A percentile compares a stretch with the other conserved stretches of the same genome.
Conservation (phyloP, 176 grass and related monocot genomes). For the Lolium perenne region DNA sequence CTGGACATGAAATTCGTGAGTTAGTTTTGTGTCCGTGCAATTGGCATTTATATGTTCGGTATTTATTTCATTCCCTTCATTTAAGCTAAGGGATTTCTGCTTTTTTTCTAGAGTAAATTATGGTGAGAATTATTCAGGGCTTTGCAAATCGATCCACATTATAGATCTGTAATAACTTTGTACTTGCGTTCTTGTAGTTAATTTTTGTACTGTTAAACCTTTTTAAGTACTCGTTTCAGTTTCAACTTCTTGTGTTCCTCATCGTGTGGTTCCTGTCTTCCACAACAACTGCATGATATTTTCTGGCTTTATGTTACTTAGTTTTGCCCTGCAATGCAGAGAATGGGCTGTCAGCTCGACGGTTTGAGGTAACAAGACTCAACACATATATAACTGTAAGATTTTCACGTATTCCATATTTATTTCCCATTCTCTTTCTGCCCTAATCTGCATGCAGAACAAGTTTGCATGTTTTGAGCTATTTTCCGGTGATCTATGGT, state of each 20-base stretch:
- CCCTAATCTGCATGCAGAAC: background rate
- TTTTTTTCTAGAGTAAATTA: background rate
- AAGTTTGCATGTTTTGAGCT: background rate
- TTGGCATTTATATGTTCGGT: background rate
- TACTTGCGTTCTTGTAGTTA: background rate
- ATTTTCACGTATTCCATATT: background rate
- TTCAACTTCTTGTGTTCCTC: background rate
- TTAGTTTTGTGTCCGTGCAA: constrained; percentile 27
- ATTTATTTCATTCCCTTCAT: background rate
- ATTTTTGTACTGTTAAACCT: background rate
- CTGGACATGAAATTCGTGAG: constrained; percentile 87
- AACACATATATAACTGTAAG: constrained; percentile 90
- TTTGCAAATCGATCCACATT: background rate
- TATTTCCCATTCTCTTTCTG: background rate
- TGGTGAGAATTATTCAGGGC: background rate
- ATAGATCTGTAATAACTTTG: background rate
- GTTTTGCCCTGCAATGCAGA: constrained; percentile 52
- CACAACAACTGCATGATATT: background rate
- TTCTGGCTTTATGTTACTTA: constrained; percentile 28
- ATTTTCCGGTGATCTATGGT: background rate
- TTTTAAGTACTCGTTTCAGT: background rate
- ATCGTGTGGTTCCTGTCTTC: constrained; percentile 12
- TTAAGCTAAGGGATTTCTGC: background rate
- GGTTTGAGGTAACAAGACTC: constrained; percentile 83
- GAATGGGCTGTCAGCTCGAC: constrained; percentile 63